phyloP scores from a whole-genome alignment of 108 stramenopile species.

The Pseudonitzschia multistriata region DNA sequence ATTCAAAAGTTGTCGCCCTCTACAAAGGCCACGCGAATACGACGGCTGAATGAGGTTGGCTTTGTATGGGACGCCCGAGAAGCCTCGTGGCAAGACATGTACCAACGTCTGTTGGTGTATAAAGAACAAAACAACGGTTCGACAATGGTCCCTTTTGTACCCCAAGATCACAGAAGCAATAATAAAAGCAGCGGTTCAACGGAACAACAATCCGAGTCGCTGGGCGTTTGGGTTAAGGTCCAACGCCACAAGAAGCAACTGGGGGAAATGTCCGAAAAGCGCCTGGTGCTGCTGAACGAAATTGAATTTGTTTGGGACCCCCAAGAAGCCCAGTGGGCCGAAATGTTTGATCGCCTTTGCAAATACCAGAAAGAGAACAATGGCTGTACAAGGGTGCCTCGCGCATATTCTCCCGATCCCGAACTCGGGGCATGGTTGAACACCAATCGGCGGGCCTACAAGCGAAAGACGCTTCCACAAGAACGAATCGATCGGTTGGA shows the following conservation, averaged over 20 bases:
- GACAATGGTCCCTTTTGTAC: neutral
- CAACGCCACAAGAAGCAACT: neutral
- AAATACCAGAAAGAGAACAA: neutral
- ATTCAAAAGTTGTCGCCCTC: constrained; percentile 4
- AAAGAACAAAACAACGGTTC: neutral
- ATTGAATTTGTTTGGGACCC: constrained; percentile 16
- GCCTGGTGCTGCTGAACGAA: neutral
- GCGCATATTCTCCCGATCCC: constrained; percentile 3
- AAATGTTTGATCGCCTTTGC: constrained; percentile 8
- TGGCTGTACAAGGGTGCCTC: neutral
- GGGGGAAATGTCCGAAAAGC: constrained; percentile 8
- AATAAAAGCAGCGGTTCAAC: neutral
- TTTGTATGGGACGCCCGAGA: constrained; percentile 25
- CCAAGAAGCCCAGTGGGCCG: neutral
- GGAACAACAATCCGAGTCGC: neutral
- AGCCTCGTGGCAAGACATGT: constrained; percentile 11
- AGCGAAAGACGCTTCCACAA: constrained; percentile 4
- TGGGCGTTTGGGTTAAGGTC: neutral
- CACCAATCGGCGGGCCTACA: neutral
- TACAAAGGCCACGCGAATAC: constrained; percentile 1
- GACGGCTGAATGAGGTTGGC: constrained; percentile 5
- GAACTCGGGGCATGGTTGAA: constrained; percentile 12
- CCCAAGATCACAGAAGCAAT: neutral
- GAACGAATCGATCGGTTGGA: constrained; percentile 10
- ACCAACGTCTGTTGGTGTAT: neutral